Base-by-base conservation (phyloP, 768 basidiomycete genomes). In the Clavaria fumosa region DNA sequence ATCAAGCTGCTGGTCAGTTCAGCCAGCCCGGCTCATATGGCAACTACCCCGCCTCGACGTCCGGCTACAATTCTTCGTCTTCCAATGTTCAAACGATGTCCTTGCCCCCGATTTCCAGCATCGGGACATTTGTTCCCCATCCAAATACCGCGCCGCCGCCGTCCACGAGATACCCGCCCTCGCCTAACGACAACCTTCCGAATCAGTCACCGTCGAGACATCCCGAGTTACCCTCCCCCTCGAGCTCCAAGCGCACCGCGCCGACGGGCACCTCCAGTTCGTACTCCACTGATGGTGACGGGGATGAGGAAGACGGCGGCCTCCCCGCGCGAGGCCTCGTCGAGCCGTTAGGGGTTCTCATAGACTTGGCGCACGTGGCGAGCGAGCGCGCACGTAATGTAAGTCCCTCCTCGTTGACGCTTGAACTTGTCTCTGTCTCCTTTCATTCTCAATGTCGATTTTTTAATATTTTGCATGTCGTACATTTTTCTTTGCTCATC, bases 341-440 rank as follows among this genome's bases (percentile, higher is more conserved):
- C 38, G 85, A 84, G 6, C 86, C 86, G 35, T 82, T 81, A 76
- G 82, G 85, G 58, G 84, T 86, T 28, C 62, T 86, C 36, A 65
- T 81, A 45, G 78, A 80, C 33, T 57, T 86, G 41, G 83, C 82
- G 24, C 80, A 83, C 59, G 81, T 83, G 21, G 82, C 83, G 23
- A 76, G 74, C 40, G 73, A 83, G 53, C 68, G 78, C 37, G 82
- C 79, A 43, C 75, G 75, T 37, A 80, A 80, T 68, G 83, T 78
- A 52, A 38, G 62, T 53, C 23, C 26, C 26, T 14, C 14, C 26
- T 14, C 9, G 26, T 14, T 28, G 14, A 14, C 9, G 26, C 9
- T 28, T 28, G 9, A 28, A 28, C 14, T 28, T n/a, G n/a, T n/a
- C n/a, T 28, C 26, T 28, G 26, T 28, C 14, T 9, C 9, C 26